Evolutionary conservation across 1,284 basidiomycete species (phyloP), one percentile per base, ranked within the genome.

Genomic region (Apiotrichum laibachii): DNA sequence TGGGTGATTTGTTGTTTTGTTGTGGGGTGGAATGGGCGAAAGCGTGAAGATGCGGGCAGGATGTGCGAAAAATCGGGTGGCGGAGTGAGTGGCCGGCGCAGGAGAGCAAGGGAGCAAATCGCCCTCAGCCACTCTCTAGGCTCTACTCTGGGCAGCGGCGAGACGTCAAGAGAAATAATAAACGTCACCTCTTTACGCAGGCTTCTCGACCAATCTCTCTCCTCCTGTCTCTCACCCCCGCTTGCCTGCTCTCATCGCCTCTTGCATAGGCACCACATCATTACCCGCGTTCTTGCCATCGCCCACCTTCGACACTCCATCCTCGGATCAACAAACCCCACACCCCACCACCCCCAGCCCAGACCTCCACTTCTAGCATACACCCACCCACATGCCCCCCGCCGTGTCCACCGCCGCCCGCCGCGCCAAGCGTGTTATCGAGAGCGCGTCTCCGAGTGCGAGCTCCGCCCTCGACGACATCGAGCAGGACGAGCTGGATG

Each of bases 351-450:
- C 26, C 22, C 19, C 26, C 2, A 18, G 18, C 19, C 26, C 2
- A 18, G 18, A 21, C 44, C 11, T 16, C 34, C 21, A 40, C 37
- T 13, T 21, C n/a, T 21, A 34, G 18, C 26, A 6, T 33, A 21
- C 22, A 22, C 5, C 56, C 22, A 48, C 35, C 40, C 40, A 15
- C 43, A 59, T 62, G 53, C 60, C 62, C 5, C 56, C 59, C 12
- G 53, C 61, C 15, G 56, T 68, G n/a, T 48, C 68, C 0, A 40
- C 57, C 19, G 61, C 66, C 6, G 55, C 63, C 43, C 60, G 66
- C 22, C 62, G 66, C 22, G 63, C 62, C 11, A 66, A 64, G 55
- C 61, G 66, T 21, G 54, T 70, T 15, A 63, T 69, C 26, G 61
- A 69, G 39, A 56, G 53, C 54, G 57, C 50, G 18, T 50, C 18